Evolutionary conservation across 352 stramenopile genomes (phyloP).

Genomic region (Phytopythium delawarense): DNA sequence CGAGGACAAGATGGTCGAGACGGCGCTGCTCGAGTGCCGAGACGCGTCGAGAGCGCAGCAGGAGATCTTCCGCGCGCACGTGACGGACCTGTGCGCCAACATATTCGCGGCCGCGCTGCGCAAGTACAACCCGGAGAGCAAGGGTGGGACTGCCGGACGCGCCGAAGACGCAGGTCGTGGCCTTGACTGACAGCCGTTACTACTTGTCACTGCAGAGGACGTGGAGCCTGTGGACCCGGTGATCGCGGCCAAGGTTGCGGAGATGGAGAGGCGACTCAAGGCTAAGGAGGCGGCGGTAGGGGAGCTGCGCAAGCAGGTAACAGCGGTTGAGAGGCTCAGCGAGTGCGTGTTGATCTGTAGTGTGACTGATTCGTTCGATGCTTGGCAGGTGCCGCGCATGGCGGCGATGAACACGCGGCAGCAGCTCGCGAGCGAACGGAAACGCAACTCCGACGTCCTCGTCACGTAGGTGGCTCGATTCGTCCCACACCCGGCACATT

Average conservation of each 20-base stretch:
- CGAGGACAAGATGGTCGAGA: conserved; percentile 44
- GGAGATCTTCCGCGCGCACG: conserved; percentile 73
- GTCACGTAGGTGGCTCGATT: conserved; percentile 26
- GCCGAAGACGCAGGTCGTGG: too few relatives aligned
- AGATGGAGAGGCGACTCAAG: conserved; percentile 45
- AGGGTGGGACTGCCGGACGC: conserved; percentile 23
- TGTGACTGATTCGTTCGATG: not conserved
- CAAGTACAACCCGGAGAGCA: conserved; percentile 66
- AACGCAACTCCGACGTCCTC: conserved; percentile 47
- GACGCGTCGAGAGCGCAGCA: conserved; percentile 50
- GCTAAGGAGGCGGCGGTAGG: conserved; percentile 52
- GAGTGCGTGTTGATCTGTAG: not conserved
- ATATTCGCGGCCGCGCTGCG: conserved; percentile 59
- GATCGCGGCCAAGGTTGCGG: conserved; percentile 31
- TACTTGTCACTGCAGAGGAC: conserved; percentile 32
- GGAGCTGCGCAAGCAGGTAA: conserved; percentile 52
- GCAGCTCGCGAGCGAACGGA: conserved; percentile 49
- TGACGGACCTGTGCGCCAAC: conserved; percentile 69
- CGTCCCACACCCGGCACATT: too few relatives aligned
- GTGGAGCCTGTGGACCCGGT: conserved; percentile 53
- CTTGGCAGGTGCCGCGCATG: conserved; percentile 41
- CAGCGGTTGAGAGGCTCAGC: too few relatives aligned
- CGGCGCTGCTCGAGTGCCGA: conserved; percentile 45
- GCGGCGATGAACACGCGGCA: conserved; percentile 45
- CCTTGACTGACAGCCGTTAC: not conserved